Evolutionary conservation across 345 rosid species (phyloP), one percentile per base, ranked within the genome.

Genomic region (Hirschfeldia incana): DNA sequence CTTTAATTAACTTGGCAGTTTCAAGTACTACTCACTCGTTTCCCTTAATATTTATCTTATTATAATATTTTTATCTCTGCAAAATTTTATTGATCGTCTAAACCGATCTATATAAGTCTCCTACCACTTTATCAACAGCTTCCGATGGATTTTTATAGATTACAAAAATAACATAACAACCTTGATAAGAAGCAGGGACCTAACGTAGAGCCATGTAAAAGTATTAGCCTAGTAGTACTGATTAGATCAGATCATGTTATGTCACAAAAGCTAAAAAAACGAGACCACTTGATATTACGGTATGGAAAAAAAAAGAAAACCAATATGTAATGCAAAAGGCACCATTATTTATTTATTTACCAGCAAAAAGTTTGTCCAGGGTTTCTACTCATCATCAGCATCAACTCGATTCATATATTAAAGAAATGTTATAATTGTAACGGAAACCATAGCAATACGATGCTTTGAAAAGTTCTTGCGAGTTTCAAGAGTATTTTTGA

Each of bases 1-100:
- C 39, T 78, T 78, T 66, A 21, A 6, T 44, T 49, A 27, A 17
- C 65, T 55, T 51, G 74, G 75, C 78, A 68, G 78, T 79, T 79
- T 73, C 78, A 74, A 60, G 42, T 59, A 17, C 36, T 78, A 17
- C 58, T 70, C 57, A 57, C 60, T 57, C 4, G 42, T 9, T 39
- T 39, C 46, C 9, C 49, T 42, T 42, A 44, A 21, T 21, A 21
- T 21, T 21, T 21, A 21, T 21, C 21, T 21, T 21, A 21, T 61
- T 29, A 0, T 28, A 64, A 7, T 64, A 6, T 28, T 17, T 71
- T 65, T 7, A 27, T 29, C 17, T n/a, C 26, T 36, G 33, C 62
- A 69, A 21, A 55, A 33, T 69, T 51, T n/a, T 77, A 8, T 29
- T 2, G 30, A 77, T 39, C 81, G 60, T 77, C 46, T 34, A 77